These are phyloP conservation scores for Verticillium isaacii DNA, from an alignment of 2,329 filamentous ascomycete genomes.

Conservation along the genomic window DNA sequence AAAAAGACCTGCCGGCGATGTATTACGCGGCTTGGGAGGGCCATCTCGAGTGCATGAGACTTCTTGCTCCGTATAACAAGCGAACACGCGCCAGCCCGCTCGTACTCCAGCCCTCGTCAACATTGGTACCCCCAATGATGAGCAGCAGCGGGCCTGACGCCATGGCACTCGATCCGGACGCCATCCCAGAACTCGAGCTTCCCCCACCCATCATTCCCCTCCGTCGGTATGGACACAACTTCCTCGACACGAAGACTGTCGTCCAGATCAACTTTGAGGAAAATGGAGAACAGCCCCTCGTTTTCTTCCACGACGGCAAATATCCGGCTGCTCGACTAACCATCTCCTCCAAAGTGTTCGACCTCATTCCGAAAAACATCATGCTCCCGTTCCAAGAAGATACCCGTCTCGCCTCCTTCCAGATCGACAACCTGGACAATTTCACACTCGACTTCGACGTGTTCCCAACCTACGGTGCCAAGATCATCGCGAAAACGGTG, in stretches of 20 bases:
- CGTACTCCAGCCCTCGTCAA: constrained; percentile 32
- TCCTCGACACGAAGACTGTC: constrained; percentile 95
- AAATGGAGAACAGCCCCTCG: constrained; percentile 66
- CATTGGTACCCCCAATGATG: constrained; percentile 33
- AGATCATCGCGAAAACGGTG: constrained; percentile 93
- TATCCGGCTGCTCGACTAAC: constrained; percentile 93
- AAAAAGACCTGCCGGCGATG: constrained; percentile 90
- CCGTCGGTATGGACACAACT: constrained; percentile 94
- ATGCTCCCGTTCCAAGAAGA: constrained; percentile 96
- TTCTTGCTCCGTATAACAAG: constrained; percentile 61
- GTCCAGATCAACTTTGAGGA: constrained; percentile 88
- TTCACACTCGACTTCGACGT: constrained; percentile 97
- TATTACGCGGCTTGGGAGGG: constrained; percentile 99
- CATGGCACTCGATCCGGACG: constrained; percentile 74
- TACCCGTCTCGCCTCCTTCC: constrained; percentile 87
- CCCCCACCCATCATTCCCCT: constrained; percentile 95
- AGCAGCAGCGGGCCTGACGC: constrained; percentile 49
- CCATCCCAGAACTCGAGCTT: constrained; percentile 85
- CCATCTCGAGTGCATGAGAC: constrained; percentile 87
- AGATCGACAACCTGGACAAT: constrained; percentile 86
- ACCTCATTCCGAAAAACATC: constrained; percentile 93
- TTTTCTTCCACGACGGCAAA: constrained; percentile 97
- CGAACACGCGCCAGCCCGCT: constrained; percentile 37
- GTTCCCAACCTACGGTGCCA: constrained; percentile 94
- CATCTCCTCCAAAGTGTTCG: constrained; percentile 92